Percentiles rank a stretch among this genome's conserved stretches.
Conservation (phyloP, 371 early-diverging fungal genomes). For the Dinochytrium kinnereticum region DNA sequence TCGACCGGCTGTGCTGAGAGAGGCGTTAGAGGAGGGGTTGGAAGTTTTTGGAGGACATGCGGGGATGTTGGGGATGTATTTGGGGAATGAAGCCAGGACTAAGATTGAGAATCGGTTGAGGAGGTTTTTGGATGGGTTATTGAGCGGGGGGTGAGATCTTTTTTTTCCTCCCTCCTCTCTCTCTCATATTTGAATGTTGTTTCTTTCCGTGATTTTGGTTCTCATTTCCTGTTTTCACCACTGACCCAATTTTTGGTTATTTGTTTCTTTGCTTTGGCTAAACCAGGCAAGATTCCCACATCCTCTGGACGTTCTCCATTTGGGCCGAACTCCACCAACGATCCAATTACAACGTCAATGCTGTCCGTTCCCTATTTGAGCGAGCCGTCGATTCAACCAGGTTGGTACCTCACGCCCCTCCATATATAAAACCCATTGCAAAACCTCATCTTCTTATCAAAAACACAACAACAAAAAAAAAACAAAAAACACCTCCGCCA, state of each 20-base stretch:
- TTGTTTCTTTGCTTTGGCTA: background rate
- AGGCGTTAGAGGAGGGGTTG: constrained; percentile 52
- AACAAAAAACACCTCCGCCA: too few species aligned
- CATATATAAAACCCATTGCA: too few species aligned
- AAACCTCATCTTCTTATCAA: too few species aligned
- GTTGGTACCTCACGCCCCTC: too few species aligned
- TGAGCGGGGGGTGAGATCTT: constrained; percentile 44
- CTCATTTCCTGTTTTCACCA: background rate
- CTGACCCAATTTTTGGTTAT: constrained; percentile 4
- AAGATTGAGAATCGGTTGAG: constrained; percentile 71
- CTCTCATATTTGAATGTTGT: too few species aligned
- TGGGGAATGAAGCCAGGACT: constrained; percentile 70
- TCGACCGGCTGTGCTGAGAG: constrained; percentile 60
- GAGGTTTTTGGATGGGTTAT: constrained; percentile 48
- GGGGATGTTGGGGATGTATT: constrained; percentile 61
- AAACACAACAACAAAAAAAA: too few species aligned
- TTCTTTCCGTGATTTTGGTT: background rate
- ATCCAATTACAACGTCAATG: constrained; percentile 58
- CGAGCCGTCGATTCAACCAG: constrained; percentile 59
- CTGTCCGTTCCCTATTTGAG: constrained; percentile 67
- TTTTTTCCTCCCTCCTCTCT: background rate
- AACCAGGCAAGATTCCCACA: constrained; percentile 56
- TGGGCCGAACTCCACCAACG: constrained; percentile 68
- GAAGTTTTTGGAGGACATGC: constrained; percentile 65
- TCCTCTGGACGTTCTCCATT: constrained; percentile 66